Conservation (phyloP, 2,329 filamentous ascomycete genomes). For the Apiospora malaysiana region DNA sequence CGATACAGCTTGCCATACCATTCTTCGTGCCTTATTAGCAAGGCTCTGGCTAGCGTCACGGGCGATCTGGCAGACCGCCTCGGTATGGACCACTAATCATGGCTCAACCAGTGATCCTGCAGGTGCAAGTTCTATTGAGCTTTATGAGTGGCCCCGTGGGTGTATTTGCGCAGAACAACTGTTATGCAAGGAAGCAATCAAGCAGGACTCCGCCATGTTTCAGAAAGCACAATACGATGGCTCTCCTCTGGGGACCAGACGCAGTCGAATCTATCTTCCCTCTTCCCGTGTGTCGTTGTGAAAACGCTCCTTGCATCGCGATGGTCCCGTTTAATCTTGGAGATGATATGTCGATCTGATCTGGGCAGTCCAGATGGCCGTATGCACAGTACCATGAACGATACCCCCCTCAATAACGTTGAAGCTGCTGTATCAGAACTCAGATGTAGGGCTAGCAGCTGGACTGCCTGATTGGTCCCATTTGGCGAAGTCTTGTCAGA, state of each 20-base stretch:
- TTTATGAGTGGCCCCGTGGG: conserved; percentile 11
- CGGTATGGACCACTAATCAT: background rate
- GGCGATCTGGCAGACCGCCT: background rate
- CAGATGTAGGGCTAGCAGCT: conserved; percentile 13
- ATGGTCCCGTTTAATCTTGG: conserved; percentile 16
- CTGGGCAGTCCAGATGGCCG: background rate
- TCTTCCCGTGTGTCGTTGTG: background rate
- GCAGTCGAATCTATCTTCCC: background rate
- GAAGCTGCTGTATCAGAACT: conserved; percentile 18
- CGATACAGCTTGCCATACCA: conserved; percentile 14
- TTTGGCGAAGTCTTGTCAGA: conserved; percentile 38
- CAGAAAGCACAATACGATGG: conserved; percentile 19
- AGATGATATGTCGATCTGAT: background rate
- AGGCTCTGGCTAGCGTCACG: background rate
- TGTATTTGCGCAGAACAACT: conserved; percentile 14
- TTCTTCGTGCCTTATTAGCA: background rate
- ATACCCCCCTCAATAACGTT: conserved; percentile 8
- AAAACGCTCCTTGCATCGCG: conserved; percentile 18
- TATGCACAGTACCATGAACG: conserved; percentile 6
- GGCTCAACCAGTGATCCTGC: background rate
- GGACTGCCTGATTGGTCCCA: conserved; percentile 35
- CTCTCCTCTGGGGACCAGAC: background rate
- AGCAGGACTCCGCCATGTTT: conserved; percentile 22
- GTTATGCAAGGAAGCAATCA: conserved; percentile 24
- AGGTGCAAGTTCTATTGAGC: background rate